phyloP scores from a whole-genome alignment of 306 rosid species.

The Prinsepia uniflora region DNA sequence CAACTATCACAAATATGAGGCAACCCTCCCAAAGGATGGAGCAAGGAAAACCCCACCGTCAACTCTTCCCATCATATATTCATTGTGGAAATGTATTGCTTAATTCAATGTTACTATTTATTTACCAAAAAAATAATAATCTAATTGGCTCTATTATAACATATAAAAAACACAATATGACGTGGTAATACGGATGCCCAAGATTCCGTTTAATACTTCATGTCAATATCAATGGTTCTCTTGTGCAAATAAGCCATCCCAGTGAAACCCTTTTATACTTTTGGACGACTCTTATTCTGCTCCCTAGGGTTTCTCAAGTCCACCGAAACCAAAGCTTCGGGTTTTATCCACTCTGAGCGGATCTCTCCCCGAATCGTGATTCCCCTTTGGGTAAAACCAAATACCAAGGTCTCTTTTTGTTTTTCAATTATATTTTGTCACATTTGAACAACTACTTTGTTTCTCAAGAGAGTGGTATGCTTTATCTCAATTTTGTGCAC shows the following conservation, averaged over 20 bases:
- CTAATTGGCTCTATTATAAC: too few relatives aligned
- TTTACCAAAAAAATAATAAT: too few relatives aligned
- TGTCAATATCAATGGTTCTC: neutral
- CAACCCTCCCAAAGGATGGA: too few relatives aligned
- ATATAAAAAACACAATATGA: too few relatives aligned
- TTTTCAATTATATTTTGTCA: neutral
- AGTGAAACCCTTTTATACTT: neutral
- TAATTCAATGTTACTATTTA: too few relatives aligned
- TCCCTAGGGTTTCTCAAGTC: conserved; percentile 7
- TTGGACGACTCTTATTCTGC: neutral
- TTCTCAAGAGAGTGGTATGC: neutral
- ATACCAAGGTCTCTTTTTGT: neutral
- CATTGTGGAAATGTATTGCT: too few relatives aligned
- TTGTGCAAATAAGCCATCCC: neutral
- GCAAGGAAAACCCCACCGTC: too few relatives aligned
- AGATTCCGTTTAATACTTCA: too few relatives aligned
- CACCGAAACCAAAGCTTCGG: conserved; percentile 2
- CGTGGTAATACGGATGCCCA: too few relatives aligned
- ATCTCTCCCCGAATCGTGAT: neutral
- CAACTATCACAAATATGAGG: too few relatives aligned
- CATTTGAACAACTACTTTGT: neutral
- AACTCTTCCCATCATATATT: too few relatives aligned
- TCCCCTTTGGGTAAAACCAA: neutral
- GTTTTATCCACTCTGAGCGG: neutral
- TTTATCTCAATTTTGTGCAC: too few relatives aligned